A percentile compares a stretch with the other conserved stretches of the same genome.
phyloP scores from a whole-genome alignment of 2,329 filamentous ascomycete genomes.

The Hymenoscyphus fraxineus region DNA sequence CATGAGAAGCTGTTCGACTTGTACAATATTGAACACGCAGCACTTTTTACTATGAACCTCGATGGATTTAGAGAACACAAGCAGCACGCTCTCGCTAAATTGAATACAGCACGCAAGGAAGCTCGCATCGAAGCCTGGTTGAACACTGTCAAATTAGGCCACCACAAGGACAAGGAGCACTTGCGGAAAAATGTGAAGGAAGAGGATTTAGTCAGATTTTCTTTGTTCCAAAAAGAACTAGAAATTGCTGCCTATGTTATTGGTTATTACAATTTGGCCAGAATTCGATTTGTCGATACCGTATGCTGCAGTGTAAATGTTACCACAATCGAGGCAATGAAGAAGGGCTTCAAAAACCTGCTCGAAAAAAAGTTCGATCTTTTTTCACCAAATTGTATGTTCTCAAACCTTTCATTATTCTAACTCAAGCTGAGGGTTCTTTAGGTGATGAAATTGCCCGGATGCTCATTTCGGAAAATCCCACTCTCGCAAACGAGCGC shows the following conservation, averaged over 20 bases:
- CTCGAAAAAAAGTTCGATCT: constrained; percentile 18
- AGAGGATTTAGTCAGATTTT: constrained; percentile 37
- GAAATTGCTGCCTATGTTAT: constrained; percentile 59
- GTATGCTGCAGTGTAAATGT: constrained; percentile 23
- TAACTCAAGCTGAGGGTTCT: background rate
- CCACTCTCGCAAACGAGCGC: background rate
- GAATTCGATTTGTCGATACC: constrained; percentile 58
- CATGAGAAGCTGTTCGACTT: background rate
- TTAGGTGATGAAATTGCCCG: constrained; percentile 9
- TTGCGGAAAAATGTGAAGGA: constrained; percentile 14
- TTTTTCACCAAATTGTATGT: constrained; percentile 14
- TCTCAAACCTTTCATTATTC: background rate
- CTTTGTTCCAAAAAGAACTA: constrained; percentile 58
- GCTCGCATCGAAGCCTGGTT: constrained; percentile 45
- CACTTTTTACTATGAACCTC: constrained; percentile 20
- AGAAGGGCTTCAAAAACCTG: constrained; percentile 10
- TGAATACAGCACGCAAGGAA: constrained; percentile 48
- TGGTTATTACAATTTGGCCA: constrained; percentile 67
- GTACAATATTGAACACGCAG: constrained; percentile 17
- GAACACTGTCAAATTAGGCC: background rate
- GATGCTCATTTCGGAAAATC: constrained; percentile 5
- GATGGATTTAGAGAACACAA: constrained; percentile 45
- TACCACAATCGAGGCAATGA: constrained; percentile 13
- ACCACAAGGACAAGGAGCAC: constrained; percentile 3
- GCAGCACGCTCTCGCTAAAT: constrained; percentile 43